These are phyloP conservation scores for Rhododendron vialii DNA, from an alignment of 148 eudicot species.

Conservation along the genomic window DNA sequence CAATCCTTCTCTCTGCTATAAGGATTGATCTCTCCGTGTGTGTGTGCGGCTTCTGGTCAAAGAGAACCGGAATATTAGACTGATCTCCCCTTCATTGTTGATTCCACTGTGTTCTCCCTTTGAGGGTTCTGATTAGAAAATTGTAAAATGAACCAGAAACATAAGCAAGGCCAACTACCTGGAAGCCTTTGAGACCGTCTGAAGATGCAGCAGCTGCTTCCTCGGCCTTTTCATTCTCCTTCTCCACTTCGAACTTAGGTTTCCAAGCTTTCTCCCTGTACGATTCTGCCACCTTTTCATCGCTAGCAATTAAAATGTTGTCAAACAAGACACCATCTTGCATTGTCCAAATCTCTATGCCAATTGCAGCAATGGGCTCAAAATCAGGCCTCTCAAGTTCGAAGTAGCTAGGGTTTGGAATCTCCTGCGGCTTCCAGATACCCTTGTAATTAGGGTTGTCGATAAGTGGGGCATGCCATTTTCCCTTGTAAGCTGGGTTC, in stretches of 20 bases:
- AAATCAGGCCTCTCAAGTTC: constrained; percentile 75
- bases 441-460: constrained; percentile 94
- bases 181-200: constrained; percentile 55
- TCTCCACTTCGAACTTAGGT: constrained; percentile 73
- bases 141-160: background rate
- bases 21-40: background rate
- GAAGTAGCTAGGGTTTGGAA: constrained; percentile 78
- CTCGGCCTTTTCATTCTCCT: constrained; percentile 88
- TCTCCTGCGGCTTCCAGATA: constrained; percentile 84
- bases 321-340: constrained; percentile 89
- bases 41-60: background rate
- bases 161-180: constrained; percentile 36
- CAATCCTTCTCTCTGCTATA: no score
- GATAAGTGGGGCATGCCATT: constrained; percentile 78
- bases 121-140: background rate
- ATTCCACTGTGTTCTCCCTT: background rate
- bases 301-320: constrained; percentile 70
- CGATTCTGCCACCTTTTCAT: constrained; percentile 72
- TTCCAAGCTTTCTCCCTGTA: constrained; percentile 66
- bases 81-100: background rate
- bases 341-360: constrained; percentile 98
- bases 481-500: constrained; percentile 92
- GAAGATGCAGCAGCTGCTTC: constrained; percentile 45
- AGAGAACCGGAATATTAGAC: background rate
- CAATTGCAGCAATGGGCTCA: constrained; percentile 93